A percentile compares a stretch with the other conserved stretches of the same genome.
phyloP scores from a whole-genome alignment of 2,329 filamentous ascomycete genomes.

The Trichoderma guizhouense region DNA sequence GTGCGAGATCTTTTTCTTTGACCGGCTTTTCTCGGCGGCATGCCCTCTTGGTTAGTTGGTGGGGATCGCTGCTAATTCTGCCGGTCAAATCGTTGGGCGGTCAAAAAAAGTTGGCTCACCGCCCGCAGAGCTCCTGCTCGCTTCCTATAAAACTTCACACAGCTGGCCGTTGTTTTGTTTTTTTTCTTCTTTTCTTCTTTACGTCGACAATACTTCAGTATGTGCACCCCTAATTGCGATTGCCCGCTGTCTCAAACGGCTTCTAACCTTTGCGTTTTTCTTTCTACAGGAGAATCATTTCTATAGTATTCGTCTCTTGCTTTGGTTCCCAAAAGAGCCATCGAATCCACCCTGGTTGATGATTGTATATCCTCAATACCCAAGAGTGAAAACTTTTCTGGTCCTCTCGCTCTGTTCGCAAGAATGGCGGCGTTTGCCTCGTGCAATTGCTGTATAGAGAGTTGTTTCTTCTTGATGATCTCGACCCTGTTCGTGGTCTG shows the following conservation, averaged over 20 bases:
- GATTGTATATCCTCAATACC: conserved; percentile 80
- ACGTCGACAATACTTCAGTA: conserved; percentile 63
- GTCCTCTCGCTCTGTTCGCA: conserved; percentile 59
- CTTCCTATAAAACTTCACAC: conserved; percentile 31
- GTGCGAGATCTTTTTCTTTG: neutral
- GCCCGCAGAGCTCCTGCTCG: neutral
- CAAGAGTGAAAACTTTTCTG: conserved; percentile 73
- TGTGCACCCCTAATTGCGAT: conserved; percentile 34
- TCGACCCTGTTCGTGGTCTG: conserved; percentile 70
- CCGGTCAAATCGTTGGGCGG: conserved; percentile 17
- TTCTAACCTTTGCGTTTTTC: conserved; percentile 21
- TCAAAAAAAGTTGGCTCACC: conserved; percentile 5
- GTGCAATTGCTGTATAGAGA: conserved; percentile 65
- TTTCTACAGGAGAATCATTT: conserved; percentile 76
- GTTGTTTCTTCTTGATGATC: conserved; percentile 76
- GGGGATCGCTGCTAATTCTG: neutral
- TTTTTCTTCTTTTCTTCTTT: conserved; percentile 52
- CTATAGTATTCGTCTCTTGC: conserved; percentile 94
- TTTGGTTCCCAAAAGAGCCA: conserved; percentile 90
- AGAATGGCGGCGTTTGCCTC: conserved; percentile 52
- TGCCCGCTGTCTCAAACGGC: conserved; percentile 12
- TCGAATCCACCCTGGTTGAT: conserved; percentile 96
- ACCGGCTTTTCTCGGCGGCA: neutral
- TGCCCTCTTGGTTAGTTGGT: neutral
- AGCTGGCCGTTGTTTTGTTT: conserved; percentile 31